Evolutionary conservation across 345 rosid species (phyloP).

Genomic region (Psidium friedrichsthalianum): DNA sequence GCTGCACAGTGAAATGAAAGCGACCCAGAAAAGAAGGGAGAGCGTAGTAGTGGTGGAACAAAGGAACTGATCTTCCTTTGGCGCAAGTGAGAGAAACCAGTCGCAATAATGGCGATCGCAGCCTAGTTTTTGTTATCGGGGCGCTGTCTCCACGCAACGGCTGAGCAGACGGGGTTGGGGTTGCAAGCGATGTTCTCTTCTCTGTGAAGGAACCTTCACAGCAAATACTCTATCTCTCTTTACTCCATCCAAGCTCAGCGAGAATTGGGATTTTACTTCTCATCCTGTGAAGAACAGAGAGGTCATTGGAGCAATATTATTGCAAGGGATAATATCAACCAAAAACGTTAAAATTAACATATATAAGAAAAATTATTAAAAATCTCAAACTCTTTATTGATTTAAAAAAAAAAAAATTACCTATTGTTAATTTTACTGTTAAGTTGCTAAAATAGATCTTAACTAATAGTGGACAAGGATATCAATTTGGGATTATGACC

Average conservation of each 20-base stretch:
- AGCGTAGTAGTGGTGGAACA: too few relatives aligned
- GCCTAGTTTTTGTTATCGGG: not conserved
- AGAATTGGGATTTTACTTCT: not conserved
- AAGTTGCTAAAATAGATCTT: too few relatives aligned
- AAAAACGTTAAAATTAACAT: too few relatives aligned
- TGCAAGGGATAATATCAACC: not conserved
- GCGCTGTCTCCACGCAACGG: not conserved
- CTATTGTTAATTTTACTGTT: too few relatives aligned
- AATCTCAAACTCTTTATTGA: too few relatives aligned
- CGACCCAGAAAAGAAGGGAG: conserved; percentile 4
- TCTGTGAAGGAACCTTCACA: conserved; percentile 31
- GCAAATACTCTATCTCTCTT: conserved; percentile 9
- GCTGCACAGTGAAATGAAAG: not conserved
- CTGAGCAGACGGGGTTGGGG: not conserved
- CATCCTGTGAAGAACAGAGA: not conserved
- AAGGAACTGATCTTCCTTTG: not conserved
- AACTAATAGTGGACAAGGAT: too few relatives aligned
- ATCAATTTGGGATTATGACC: too few relatives aligned
- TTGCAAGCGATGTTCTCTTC: not conserved
- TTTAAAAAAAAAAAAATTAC: too few relatives aligned
- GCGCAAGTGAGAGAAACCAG: not conserved
- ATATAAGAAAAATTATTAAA: too few relatives aligned
- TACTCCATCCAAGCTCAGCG: not conserved
- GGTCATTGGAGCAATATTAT: not conserved
- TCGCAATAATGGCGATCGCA: not conserved